Evolutionary conservation across 1,139 yeast genomes (phyloP).

Genomic region (Pichia cactophila): DNA sequence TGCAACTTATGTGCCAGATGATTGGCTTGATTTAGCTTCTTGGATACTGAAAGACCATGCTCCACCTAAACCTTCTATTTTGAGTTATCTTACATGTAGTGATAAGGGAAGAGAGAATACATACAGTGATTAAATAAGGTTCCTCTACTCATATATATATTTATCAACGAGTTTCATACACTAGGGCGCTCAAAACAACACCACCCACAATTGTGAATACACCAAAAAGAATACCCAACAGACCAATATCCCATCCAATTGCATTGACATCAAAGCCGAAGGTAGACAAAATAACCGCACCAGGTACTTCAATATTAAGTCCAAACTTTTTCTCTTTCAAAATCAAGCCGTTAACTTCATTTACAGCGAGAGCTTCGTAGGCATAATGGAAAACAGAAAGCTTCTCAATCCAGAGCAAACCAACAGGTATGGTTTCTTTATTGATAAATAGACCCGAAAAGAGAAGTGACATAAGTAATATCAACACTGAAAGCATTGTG

Average conservation of each 20-base stretch:
- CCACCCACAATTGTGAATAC: conserved; percentile 62
- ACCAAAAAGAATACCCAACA: conserved; percentile 25
- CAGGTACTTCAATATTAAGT: conserved; percentile 92
- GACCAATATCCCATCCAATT: conserved; percentile 60
- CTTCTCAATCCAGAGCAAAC: conserved; percentile 74
- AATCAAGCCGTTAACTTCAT: conserved; percentile 85
- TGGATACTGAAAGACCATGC: conserved; percentile 8
- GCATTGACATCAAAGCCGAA: conserved; percentile 88
- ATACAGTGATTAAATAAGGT: neutral
- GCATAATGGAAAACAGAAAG: conserved; percentile 91
- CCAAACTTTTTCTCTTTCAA: conserved; percentile 87
- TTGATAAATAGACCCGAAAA: conserved; percentile 93
- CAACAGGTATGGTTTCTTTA: conserved; percentile 63
- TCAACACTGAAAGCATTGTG: conserved; percentile 77
- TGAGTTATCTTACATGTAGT: conserved; percentile 4
- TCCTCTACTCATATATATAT: neutral
- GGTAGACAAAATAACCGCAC: conserved; percentile 90
- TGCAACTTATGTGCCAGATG: neutral
- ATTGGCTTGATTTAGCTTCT: neutral
- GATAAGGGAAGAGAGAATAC: neutral
- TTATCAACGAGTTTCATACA: conserved; percentile 61
- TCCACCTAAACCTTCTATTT: conserved; percentile 8
- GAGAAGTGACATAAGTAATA: conserved; percentile 71
- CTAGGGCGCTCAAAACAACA: conserved; percentile 59
- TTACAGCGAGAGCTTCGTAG: conserved; percentile 83